Base-by-base conservation (phyloP, 106 monocot genomes). In the Hemerocallis citrina region DNA sequence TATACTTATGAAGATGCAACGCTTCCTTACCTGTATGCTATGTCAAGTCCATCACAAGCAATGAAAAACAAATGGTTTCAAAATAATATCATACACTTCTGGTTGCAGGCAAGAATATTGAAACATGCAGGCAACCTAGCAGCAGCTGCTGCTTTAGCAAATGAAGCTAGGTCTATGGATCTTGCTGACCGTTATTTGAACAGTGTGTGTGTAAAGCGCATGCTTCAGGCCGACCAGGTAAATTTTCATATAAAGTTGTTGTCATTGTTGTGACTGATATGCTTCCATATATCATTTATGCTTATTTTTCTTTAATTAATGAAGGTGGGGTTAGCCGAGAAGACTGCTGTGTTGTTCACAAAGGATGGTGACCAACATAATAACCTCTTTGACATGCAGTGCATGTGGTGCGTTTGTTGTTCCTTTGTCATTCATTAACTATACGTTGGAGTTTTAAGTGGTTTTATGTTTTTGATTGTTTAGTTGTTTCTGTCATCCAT, bases 291-390 rank as follows among this genome's bases (percentile, higher is more conserved):
- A 25, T 33, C 23, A 51, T 60, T 25, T 65, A 60, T 36, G 32
- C 35, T 28, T 33, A n/a, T 4, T 59, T 22, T 16, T 60, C 5
- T 33, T 61, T 66, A 34, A 41, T 62, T 40, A 2, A 22, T 70
- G 68, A 63, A 96, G 96, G 91, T 96, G 68, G 84, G 55, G 7
- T 55, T 64, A 49, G 91, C 91, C 20, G 96, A 96, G 64, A 96
- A 87, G 72, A 96, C 96, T 36, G 96, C 79, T 69, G 96, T 82
- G 17, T 75, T 96, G 71, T 96, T 96, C 68, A 96, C 96, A 1
- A 96, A 96, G 71, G 96, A 96, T 81, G 96, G 96, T 1, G 96
- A 96, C 52, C 96, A 96, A 61, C 96, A 91, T 61, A 96, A 91
- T 67, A 96, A 91, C 68, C 85, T 96, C 30, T 87, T 91, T 79